Evolutionary conservation across 352 stramenopile genomes (phyloP).

Genomic region (Pythium periplocum): DNA sequence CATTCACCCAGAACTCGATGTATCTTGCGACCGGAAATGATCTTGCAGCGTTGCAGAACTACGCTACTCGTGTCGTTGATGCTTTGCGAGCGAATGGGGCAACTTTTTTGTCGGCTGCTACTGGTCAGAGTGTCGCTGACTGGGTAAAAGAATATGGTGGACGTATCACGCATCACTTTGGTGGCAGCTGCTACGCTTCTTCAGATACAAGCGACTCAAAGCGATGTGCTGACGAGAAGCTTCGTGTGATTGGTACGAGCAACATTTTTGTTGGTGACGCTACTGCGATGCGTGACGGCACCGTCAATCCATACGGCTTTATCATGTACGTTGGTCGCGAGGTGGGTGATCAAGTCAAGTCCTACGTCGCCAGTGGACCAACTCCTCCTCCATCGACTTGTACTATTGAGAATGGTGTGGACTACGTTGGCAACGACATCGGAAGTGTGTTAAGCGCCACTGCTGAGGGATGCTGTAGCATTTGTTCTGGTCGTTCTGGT

Average conservation of each 20-base stretch:
- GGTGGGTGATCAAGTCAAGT: conserved; percentile 32
- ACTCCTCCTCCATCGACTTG: conserved; percentile 9
- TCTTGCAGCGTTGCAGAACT: conserved; percentile 48
- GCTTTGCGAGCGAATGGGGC: conserved; percentile 32
- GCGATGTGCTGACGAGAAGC: conserved; percentile 54
- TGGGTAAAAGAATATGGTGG: conserved; percentile 34
- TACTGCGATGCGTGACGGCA: conserved; percentile 55
- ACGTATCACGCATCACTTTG: conserved; percentile 52
- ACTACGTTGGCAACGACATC: conserved; percentile 42
- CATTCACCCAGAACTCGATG: conserved; percentile 27
- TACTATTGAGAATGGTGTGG: conserved; percentile 27
- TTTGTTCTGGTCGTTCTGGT: conserved; percentile 19
- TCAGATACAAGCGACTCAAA: conserved; percentile 30
- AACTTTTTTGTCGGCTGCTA: conserved; percentile 37
- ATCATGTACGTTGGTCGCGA: conserved; percentile 70
- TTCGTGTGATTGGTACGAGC: conserved; percentile 51
- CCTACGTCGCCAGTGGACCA: conserved; percentile 15
- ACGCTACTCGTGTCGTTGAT: conserved; percentile 33
- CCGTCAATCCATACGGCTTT: conserved; percentile 66
- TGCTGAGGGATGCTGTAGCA: conserved; percentile 27
- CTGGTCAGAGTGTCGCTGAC: conserved; percentile 22
- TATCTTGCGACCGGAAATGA: conserved; percentile 48
- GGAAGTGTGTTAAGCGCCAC: conserved; percentile 16
- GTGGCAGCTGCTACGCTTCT: conserved; percentile 64
- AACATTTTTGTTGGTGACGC: conserved; percentile 69